phyloP scores from a whole-genome alignment of 2,329 filamentous ascomycete genomes.

The Dactylellina leptospora region DNA sequence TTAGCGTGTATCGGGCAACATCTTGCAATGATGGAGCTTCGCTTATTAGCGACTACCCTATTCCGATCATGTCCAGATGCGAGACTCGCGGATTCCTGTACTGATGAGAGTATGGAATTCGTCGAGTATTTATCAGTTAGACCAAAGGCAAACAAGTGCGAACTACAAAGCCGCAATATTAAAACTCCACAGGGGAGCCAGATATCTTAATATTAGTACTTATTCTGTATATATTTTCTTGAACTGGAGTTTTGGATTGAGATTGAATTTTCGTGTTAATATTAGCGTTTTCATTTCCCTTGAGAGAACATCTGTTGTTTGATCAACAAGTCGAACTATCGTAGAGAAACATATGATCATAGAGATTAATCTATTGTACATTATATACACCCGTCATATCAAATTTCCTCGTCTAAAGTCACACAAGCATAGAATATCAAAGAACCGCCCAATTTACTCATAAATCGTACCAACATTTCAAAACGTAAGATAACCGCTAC shows the following conservation, averaged over 20 bases:
- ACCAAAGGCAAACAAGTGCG: conserved; percentile 17
- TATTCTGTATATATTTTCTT: too few relatives aligned
- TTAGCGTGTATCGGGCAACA: conserved; percentile 16
- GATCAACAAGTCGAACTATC: too few relatives aligned
- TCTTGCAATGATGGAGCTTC: conserved; percentile 22
- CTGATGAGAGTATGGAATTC: conserved; percentile 23
- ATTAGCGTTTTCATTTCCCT: too few relatives aligned
- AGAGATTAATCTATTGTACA: background rate
- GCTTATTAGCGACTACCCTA: background rate
- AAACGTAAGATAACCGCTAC: background rate
- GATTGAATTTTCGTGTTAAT: too few relatives aligned
- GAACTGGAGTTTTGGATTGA: too few relatives aligned
- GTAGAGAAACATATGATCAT: too few relatives aligned
- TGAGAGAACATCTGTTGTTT: too few relatives aligned
- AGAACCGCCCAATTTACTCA: background rate
- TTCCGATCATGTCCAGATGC: conserved; percentile 1
- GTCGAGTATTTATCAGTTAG: conserved; percentile 4
- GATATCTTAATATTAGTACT: too few relatives aligned
- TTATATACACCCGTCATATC: background rate
- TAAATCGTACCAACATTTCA: background rate
- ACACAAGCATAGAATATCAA: background rate
- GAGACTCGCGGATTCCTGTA: conserved; percentile 12
- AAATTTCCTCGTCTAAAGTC: background rate
- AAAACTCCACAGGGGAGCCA: too few relatives aligned
- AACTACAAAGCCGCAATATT: too few relatives aligned